phyloP scores from a whole-genome alignment of 1,284 basidiomycete genomes.

The Naganishia sp. region DNA sequence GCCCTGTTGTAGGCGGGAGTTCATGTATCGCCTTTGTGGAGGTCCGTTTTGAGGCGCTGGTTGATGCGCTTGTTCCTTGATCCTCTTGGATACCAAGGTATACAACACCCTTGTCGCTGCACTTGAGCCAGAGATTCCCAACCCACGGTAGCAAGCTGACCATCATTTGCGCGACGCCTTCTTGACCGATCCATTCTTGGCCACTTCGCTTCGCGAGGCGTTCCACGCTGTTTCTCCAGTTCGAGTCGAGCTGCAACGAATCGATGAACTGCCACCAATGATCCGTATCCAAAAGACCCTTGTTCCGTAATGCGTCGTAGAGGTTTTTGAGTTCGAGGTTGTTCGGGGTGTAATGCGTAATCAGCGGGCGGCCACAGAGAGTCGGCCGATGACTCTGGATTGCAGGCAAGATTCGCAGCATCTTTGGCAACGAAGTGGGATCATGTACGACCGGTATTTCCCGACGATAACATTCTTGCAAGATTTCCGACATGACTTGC shows the following conservation, averaged over 20 bases:
- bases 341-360: constrained; percentile 77
- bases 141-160: constrained; percentile 77
- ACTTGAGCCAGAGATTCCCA: constrained; percentile 77
- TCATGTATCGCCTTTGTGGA: not conserved
- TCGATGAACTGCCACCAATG: constrained; percentile 34
- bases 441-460: constrained; percentile 61
- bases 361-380: constrained; percentile 39
- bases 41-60: not conserved
- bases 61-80: not conserved
- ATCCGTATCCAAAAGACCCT: constrained; percentile 29
- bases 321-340: constrained; percentile 70
- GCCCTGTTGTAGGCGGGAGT: constrained; percentile 52
- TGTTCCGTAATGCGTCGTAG: constrained; percentile 56
- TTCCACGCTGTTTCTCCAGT: constrained; percentile 62
- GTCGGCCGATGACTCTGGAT: constrained; percentile 55
- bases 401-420: constrained; percentile 67
- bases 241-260: constrained; percentile 32
- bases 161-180: constrained; percentile 75
- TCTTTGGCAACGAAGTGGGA: constrained; percentile 84
- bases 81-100: constrained; percentile 39
- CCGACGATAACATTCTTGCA: constrained; percentile 56
- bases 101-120: constrained; percentile 61
- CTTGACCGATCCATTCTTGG: constrained; percentile 65
- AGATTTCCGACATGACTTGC: constrained; percentile 59
- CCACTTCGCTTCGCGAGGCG: constrained; percentile 57